Evolutionary conservation across 495 filamentous ascomycete genomes (phyloP), one percentile per base, ranked within the genome.

Genomic region (Penicillium pulvis): DNA sequence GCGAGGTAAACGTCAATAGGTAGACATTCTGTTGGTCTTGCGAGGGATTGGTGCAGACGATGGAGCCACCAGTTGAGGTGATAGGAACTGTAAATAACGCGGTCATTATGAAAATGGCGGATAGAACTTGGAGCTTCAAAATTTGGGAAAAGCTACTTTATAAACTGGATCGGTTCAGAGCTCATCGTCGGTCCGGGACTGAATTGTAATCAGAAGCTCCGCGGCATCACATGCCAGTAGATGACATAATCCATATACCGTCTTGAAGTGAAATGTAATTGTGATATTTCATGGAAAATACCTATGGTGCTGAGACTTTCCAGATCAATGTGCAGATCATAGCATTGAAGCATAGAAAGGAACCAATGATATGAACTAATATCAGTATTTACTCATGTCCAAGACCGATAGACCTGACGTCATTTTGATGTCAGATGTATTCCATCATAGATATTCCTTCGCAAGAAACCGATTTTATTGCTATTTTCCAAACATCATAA

Each of bases 1-100:
- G 85, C 1, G 84, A 86, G 33, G 73, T 77, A 70, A 92, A 90
- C 20, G 87, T 90, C 24, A 94, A 78, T 12, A 93, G 77, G 65
- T 94, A 94, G 66, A 90, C 79, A 26, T 66, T 62, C 56, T 65
- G 55, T 36, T 76, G 63, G 12, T 72, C 53, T 10, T 63, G 33
- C 12, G 75, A 67, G 8, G 85, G 84, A 30, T 79, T 76, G 24
- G 86, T 86, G 79, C 81, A 85, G 52, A 70, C 66, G 50, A 89
- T 77, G 55, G 65, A 68, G 59, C 85, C 83, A 45, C 76, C 78
- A 6, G 77, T 75, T 5, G 75, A 69, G 51, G 67, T 31, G 67
- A 81, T 75, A 26, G 77, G 75, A 47, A 82, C 52, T 4, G 72
- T 77, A 66, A 82, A 82, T 23, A 80, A 71, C 6, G 73, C 46